Evolutionary conservation across 495 filamentous ascomycete species (phyloP).

Genomic region (Penicillium cataractarum): DNA sequence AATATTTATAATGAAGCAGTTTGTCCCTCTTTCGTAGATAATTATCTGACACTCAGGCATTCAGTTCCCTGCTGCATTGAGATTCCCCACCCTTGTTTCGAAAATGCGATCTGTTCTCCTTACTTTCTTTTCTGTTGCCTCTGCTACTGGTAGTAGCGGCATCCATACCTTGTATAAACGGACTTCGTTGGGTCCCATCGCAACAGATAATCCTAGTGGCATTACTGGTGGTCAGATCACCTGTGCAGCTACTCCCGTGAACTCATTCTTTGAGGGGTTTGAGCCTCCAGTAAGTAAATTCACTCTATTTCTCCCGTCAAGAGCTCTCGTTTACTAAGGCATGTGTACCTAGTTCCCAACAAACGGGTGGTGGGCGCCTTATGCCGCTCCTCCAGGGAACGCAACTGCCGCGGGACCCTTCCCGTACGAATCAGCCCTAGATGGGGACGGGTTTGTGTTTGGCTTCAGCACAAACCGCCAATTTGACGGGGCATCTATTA

Average conservation of each 20-base stretch:
- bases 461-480: background rate
- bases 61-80: background rate
- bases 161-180: background rate
- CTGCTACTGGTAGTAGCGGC: background rate
- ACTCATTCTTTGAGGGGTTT: background rate
- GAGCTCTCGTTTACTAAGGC: background rate
- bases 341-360: background rate
- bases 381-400: background rate
- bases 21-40: background rate
- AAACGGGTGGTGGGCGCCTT: conserved; percentile 1
- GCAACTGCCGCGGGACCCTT: background rate
- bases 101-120: background rate
- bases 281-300: background rate
- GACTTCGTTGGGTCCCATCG: background rate
- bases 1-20: background rate
- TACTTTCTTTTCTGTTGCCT: background rate
- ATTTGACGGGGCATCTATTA: background rate
- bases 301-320: background rate
- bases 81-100: background rate
- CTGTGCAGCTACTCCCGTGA: background rate
- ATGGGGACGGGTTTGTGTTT: background rate
- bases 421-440: background rate
- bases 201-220: background rate
- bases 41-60: background rate
- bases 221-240: background rate